These are phyloP conservation scores for Amorphotheca resinae DNA, from an alignment of 495 filamentous ascomycete genomes.

Conservation along the genomic window DNA sequence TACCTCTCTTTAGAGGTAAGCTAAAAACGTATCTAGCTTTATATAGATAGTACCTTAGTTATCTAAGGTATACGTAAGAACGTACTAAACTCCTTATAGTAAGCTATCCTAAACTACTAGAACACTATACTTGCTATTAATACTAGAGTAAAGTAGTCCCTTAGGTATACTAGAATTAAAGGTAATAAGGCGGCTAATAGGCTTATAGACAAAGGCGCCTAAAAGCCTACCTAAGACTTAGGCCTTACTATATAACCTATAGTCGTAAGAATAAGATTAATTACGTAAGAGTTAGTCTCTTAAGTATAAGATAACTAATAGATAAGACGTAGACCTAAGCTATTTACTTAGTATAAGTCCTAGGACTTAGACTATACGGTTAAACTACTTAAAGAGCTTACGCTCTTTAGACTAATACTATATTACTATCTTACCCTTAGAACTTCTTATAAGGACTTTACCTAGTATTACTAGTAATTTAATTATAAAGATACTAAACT, in stretches of 20 bases:
- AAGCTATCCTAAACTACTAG: neutral
- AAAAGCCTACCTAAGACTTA: neutral
- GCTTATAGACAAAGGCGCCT: neutral
- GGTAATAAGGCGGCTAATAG: neutral
- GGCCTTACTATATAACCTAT: neutral
- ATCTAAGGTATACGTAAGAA: neutral
- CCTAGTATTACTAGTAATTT: neutral
- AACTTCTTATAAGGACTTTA: neutral
- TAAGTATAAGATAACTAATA: neutral
- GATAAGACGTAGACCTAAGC: neutral
- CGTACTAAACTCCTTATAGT: neutral
- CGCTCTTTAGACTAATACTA: neutral
- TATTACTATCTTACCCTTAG: neutral
- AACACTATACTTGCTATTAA: neutral
- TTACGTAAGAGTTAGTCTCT: neutral
- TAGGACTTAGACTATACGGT: neutral
- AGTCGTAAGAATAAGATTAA: neutral
- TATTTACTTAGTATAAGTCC: neutral
- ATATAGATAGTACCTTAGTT: conserved; percentile 2
- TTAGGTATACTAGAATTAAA: neutral
- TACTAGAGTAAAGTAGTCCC: neutral
- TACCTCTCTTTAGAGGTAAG: neutral
- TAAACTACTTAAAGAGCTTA: neutral
- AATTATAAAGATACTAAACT: conserved; percentile 1
- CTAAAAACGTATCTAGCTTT: neutral